These are phyloP conservation scores for Medicago ruthenica DNA, from an alignment of 306 rosid species.

Conservation along the genomic window DNA sequence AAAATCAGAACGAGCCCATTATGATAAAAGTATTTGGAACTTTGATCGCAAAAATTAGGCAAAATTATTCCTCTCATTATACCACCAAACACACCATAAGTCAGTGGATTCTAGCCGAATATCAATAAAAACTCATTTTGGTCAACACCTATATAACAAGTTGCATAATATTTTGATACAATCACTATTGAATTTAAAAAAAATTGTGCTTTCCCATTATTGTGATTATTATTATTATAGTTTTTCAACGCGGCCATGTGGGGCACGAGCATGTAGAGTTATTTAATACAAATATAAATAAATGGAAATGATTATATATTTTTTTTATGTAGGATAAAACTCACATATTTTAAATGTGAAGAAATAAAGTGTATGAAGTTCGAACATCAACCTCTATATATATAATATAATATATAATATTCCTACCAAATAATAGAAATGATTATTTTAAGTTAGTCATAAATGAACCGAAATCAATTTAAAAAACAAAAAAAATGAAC, in stretches of 20 bases:
- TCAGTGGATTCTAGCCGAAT: constrained; percentile 7
- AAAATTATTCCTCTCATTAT: not conserved
- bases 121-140: constrained; percentile 13
- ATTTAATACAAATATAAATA: too few species aligned
- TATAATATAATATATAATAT: too few species aligned
- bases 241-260: constrained; percentile 1
- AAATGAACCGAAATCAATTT: too few species aligned
- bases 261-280: not conserved
- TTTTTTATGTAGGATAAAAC: too few species aligned
- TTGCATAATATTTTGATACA: not conserved
- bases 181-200: not conserved
- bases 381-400: too few species aligned
- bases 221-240: not conserved
- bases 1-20: constrained; percentile 26
- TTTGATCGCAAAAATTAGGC: not conserved
- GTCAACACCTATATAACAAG: not conserved
- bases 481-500: not conserved
- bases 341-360: too few species aligned
- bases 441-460: too few species aligned
- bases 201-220: not conserved
- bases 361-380: too few species aligned
- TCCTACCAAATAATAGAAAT: too few species aligned
- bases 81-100: not conserved
- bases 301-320: too few species aligned
- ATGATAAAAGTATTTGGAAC: constrained; percentile 3